These are phyloP conservation scores for Zygosaccharomyces pseudobailii DNA, from an alignment of 1,139 yeast genomes.

Conservation along the genomic window DNA sequence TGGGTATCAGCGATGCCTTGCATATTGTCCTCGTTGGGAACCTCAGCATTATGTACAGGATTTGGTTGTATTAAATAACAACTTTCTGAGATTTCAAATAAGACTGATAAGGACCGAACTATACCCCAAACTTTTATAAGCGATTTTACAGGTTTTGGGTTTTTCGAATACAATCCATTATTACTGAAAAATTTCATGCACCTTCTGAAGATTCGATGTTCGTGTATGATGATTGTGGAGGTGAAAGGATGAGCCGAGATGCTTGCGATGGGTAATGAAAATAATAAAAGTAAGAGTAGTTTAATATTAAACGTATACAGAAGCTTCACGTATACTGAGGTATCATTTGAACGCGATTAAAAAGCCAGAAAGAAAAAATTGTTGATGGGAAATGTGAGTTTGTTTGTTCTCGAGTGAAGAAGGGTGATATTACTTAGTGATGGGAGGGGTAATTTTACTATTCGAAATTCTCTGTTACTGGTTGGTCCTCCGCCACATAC, in stretches of 20 bases:
- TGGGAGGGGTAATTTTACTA: constrained; percentile 5
- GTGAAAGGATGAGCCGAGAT: not conserved
- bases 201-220: not conserved
- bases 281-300: too few species aligned
- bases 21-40: constrained; percentile 9
- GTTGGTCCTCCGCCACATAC: constrained; percentile 52
- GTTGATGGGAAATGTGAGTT: not conserved
- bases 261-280: too few species aligned
- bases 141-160: not conserved
- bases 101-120: not conserved
- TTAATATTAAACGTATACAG: not conserved
- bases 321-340: constrained; percentile 3
- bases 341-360: constrained; percentile 3
- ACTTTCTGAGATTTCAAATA: not conserved
- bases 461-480: constrained; percentile 31
- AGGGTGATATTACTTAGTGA: not conserved
- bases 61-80: not conserved
- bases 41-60: constrained; percentile 10
- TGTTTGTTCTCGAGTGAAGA: not conserved
- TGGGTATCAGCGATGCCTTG: constrained; percentile 10
- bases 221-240: not conserved
- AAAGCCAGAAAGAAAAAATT: constrained; percentile 1
- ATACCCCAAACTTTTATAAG: not conserved
- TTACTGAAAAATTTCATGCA: not conserved
- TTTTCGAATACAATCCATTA: not conserved